A percentile compares a stretch with the other conserved stretches of the same genome.
Conservation (phyloP, 2,329 filamentous ascomycete genomes). For the Penicillium sp. region DNA sequence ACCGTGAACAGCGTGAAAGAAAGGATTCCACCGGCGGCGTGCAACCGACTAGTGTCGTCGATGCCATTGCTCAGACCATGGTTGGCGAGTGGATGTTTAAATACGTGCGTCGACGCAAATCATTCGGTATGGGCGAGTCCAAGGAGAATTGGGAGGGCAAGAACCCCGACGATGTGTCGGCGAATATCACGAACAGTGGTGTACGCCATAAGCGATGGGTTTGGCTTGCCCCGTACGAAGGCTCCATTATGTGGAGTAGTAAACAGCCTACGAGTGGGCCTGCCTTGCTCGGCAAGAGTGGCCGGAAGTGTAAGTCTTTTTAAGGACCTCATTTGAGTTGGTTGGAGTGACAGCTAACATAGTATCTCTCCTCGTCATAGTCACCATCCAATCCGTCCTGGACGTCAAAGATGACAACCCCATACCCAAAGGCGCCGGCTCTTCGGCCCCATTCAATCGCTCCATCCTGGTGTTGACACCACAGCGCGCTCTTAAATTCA, state of each 20-base stretch:
- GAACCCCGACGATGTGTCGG: conserved; percentile 65
- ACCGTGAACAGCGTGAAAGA: conserved; percentile 30
- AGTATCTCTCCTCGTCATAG: conserved; percentile 46
- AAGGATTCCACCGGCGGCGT: conserved; percentile 56
- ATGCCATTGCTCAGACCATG: conserved; percentile 97
- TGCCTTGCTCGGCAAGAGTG: conserved; percentile 88
- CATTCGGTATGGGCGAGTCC: conserved; percentile 69
- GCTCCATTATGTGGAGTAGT: conserved; percentile 96
- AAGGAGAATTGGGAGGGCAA: conserved; percentile 52
- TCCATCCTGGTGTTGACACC: conserved; percentile 95
- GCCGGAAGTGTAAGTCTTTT: conserved; percentile 77
- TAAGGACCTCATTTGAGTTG: neutral
- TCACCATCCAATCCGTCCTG: conserved; percentile 90
- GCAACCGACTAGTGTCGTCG: conserved; percentile 78
- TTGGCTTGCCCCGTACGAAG: conserved; percentile 95
- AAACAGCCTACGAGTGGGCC: conserved; percentile 89
- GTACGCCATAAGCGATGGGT: conserved; percentile 94
- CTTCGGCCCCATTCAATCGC: conserved; percentile 69
- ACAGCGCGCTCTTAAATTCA: conserved; percentile 92
- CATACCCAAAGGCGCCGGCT: conserved; percentile 65
- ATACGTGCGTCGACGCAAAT: conserved; percentile 64
- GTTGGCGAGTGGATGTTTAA: conserved; percentile 71
- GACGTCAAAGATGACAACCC: conserved; percentile 95
- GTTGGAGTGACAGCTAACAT: conserved; percentile 1
- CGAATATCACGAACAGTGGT: conserved; percentile 63